A percentile compares a stretch with the other conserved stretches of the same genome.
phyloP scores from a whole-genome alignment of 228 moss, liverwort and hornwort species.

The Sphagnum fallax region DNA sequence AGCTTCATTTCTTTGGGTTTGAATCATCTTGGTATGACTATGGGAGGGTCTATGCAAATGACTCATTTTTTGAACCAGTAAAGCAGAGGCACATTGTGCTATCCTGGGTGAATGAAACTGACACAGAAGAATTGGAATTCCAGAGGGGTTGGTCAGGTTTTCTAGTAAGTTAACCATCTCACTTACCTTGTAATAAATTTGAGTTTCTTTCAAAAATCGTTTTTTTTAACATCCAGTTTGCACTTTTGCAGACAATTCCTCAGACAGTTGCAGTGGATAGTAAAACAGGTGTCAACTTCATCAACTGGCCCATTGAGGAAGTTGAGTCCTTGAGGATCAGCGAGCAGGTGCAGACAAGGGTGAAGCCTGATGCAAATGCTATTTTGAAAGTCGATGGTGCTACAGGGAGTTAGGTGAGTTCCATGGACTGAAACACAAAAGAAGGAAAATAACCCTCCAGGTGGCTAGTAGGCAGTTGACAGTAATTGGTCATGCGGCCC shows the following conservation, averaged over 20 bases:
- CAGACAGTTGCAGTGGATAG: constrained; percentile 19
- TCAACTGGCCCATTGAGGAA: constrained; percentile 48
- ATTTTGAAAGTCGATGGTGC: constrained; percentile 21
- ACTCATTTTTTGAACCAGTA: constrained; percentile 55
- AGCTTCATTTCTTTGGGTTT: constrained; percentile 23
- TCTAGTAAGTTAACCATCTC: constrained; percentile 9
- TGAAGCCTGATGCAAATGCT: constrained; percentile 23
- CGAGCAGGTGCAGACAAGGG: neutral
- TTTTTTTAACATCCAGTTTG: neutral
- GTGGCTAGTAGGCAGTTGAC: too few relatives aligned
- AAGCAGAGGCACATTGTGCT: constrained; percentile 57
- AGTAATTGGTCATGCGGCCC: too few relatives aligned
- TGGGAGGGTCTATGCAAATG: constrained; percentile 74
- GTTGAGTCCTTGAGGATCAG: constrained; percentile 28
- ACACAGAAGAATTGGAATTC: constrained; percentile 16
- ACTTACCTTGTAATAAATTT: neutral
- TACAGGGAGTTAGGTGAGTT: constrained; percentile 30
- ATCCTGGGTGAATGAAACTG: constrained; percentile 85
- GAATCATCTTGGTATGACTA: constrained; percentile 43
- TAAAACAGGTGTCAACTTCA: constrained; percentile 16
- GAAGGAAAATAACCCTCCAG: too few relatives aligned
- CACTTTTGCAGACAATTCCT: constrained; percentile 27
- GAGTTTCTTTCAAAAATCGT: neutral
- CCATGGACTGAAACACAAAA: neutral
- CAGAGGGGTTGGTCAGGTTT: constrained; percentile 24